Base-by-base conservation (phyloP, 495 filamentous ascomycete species). In the Trichoderma parareesei region DNA sequence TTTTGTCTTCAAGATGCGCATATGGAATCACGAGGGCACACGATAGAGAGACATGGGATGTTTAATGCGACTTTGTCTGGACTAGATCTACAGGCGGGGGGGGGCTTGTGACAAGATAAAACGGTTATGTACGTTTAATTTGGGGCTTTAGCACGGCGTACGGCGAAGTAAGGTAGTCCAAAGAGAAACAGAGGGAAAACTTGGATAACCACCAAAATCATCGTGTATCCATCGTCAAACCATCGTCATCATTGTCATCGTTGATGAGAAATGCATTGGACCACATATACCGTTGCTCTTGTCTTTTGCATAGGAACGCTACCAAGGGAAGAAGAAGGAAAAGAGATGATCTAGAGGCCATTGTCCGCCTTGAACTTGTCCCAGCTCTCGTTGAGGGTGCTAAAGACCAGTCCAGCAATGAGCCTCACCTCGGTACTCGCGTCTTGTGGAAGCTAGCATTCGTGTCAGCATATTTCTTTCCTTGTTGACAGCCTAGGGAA, bases 351-450 rank as follows among this genome's bases (percentile, higher is more conserved):
- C 68, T 60, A 93, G 64, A 93, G 76, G 5, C 84, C 84, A 75
- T 98, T 97, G 71, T 98, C 93, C 65, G 80, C 79, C 77, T 93
- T 94, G 78, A 98, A 98, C 75, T 92, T 96, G 72, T 98, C 94
- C 94, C 94, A 98, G 7, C 92, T 92, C 76, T 98, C 95, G 72
- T 98, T 98, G 73, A 98, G 79, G 16, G 91, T 89, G 67, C 87
- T 89, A 70, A 98, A 98, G 18, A 98, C 94, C 6, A 88, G 86
- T 8, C 85, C 90, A 61, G 91, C 90, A 73, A 98, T 90, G 88
- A 98, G 96, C 53, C 83, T 85, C 66, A 96, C 90, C 75, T 98
- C 95, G 2, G 93, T 98, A n/a, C 85, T 93, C 38, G 94, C 92
- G 66, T 87, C 85, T 71, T 88, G 90, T 14, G 92, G 78, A 66